Evolutionary conservation across 371 early-diverging fungal species (phyloP), one percentile per base, ranked within the genome.

Genomic region (Chytridium lagenaria): DNA sequence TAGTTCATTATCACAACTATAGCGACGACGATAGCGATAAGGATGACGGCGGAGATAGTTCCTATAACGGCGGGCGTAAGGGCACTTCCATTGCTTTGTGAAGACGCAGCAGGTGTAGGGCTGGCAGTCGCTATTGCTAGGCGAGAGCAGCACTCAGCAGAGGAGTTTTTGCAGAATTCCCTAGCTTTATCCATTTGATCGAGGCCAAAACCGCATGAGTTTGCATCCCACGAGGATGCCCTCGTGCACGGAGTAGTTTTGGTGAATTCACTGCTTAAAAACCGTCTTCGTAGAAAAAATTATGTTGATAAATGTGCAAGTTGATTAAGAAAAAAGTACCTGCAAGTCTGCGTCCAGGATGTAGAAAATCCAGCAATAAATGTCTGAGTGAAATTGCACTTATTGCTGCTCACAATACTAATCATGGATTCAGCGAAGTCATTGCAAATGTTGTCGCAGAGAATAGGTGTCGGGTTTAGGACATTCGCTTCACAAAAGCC

Each of bases 21-120:
- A n/a, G 15, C 40, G 10, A 44, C 44, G 39, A 28, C 44, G 26
- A 66, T 37, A n/a, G 49, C 44, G 66, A 26, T 44, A 2, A 66
- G 66, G 66, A 37, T 40, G 44, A 66, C 66, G 19, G 23, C 66
- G n/a, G 66, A 40, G 44, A 66, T 37, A 28, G 66, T 44, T 5
- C 66, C 66, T 3, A 28, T 19, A 16, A 44, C 28, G 23, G 66
- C 66, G 19, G 66, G 66, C 2, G 66, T 16, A 3, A 66, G 63
- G 63, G 15, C 63, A 44, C 34, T 16, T 28, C 61, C 36, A 34
- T 34, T 34, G 61, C 34, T 61, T 3, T 3, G 31, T 2, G 61
- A 12, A 34, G 61, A 37, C 7, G 36, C 30, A 36, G 61, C 10
- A 37, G 61, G 5, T 15, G 61, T 3, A 10, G 61, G 30, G 61